phyloP scores from a whole-genome alignment of 306 rosid genomes.

The Acacia confusa region DNA sequence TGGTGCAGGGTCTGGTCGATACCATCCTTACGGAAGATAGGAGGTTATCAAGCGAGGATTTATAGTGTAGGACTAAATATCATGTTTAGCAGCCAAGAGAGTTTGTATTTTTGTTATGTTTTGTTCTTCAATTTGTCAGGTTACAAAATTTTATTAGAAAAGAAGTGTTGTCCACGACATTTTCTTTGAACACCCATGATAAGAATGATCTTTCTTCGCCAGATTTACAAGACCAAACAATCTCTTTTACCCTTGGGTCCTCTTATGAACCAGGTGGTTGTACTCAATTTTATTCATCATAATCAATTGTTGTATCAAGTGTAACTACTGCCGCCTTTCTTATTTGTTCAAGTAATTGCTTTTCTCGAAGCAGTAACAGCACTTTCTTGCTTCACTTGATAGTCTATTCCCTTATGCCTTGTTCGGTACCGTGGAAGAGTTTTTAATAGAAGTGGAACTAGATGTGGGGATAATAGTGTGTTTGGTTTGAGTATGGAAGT shows the following conservation, averaged over 20 bases:
- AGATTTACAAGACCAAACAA: constrained; percentile 22
- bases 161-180: constrained; percentile 11
- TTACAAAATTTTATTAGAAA: constrained; percentile 24
- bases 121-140: constrained; percentile 32
- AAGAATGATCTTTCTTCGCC: constrained; percentile 11
- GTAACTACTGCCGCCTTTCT: neutral
- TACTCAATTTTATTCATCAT: constrained; percentile 22
- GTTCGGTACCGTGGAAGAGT: no score
- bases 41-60: constrained; percentile 28
- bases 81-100: constrained; percentile 27
- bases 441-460: no score
- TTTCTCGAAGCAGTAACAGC: neutral
- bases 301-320: constrained; percentile 10
- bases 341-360: neutral
- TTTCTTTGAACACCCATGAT: constrained; percentile 6
- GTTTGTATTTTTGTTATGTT: constrained; percentile 35
- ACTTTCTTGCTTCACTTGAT: neutral
- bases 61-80: constrained; percentile 39
- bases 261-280: constrained; percentile 35
- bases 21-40: constrained; percentile 95
- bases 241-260: neutral
- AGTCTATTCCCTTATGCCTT: no score
- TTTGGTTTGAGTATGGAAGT: no score
- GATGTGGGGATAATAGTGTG: no score
- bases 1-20: constrained; percentile 71